Conservation (phyloP, 2,329 filamentous ascomycete genomes). For the Xylariaceae sp. region DNA sequence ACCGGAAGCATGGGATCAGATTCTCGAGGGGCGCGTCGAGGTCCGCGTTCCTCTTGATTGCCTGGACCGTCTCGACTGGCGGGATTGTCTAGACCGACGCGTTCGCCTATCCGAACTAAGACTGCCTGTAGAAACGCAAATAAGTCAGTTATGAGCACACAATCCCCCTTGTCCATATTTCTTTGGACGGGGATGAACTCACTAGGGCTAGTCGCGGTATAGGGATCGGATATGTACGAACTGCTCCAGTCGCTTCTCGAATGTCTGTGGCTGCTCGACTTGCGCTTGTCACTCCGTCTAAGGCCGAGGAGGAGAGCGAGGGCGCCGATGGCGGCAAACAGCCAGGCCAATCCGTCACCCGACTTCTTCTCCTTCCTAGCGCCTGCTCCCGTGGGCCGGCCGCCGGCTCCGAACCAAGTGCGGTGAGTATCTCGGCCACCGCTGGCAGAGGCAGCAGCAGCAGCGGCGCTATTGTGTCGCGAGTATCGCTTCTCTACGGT, state of each 20-base stretch:
- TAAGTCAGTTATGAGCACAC: constrained; percentile 23
- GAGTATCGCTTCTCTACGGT: constrained; percentile 61
- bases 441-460: constrained; percentile 39
- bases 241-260: constrained; percentile 45
- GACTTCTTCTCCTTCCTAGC: constrained; percentile 52
- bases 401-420: constrained; percentile 54
- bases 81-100: constrained; percentile 30
- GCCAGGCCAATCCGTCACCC: constrained; percentile 45
- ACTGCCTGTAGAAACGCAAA: constrained; percentile 38
- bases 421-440: constrained; percentile 48
- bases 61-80: constrained; percentile 29
- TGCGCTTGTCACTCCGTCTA: constrained; percentile 44
- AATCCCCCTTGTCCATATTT: constrained; percentile 24
- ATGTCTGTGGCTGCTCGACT: constrained; percentile 39
- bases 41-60: constrained; percentile 28
- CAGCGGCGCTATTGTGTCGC: constrained; percentile 43
- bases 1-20: background rate
- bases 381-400: constrained; percentile 38
- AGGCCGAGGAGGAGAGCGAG: constrained; percentile 55
- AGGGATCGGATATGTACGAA: constrained; percentile 53
- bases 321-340: constrained; percentile 49
- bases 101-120: constrained; percentile 45
- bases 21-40: constrained; percentile 25
- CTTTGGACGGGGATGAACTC: constrained; percentile 37
- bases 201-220: constrained; percentile 50